Evolutionary conservation across 2,329 filamentous ascomycete species (phyloP).

Genomic region (Cordyceps javanica): DNA sequence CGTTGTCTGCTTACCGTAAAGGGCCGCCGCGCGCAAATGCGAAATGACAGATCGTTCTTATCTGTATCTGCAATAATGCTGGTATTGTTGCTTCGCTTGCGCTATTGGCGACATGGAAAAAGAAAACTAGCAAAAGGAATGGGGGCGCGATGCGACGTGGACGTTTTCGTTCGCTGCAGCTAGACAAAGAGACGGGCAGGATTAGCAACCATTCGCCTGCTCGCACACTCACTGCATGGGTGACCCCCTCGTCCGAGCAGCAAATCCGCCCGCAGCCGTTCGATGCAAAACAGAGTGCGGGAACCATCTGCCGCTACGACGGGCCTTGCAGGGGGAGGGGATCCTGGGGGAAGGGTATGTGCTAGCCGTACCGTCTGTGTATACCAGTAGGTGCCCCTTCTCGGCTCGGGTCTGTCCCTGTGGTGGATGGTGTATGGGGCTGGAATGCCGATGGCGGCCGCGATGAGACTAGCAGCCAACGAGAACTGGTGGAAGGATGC

Average conservation of each 20-base stretch:
- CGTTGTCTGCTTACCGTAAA: background rate
- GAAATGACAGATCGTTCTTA: slow-evolving; percentile 3
- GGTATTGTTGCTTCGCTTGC: background rate
- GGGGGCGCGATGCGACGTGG: slow-evolving; percentile 1
- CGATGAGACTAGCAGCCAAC: background rate
- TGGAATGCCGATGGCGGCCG: background rate
- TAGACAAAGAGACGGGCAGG: slow-evolving; percentile 6
- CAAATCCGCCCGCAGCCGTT: background rate
- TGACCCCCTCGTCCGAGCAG: background rate
- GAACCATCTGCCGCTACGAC: slow-evolving; percentile 8
- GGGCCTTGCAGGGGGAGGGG: background rate
- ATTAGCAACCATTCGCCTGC: background rate
- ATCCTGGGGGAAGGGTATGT: background rate
- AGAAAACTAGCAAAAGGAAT: background rate
- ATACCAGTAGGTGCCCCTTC: no score
- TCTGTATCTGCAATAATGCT: slow-evolving; percentile 1
- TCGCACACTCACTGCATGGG: background rate
- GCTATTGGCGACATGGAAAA: background rate
- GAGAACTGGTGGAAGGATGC: background rate
- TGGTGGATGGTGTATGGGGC: background rate
- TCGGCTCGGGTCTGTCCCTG: background rate
- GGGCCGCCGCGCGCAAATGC: background rate
- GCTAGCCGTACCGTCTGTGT: background rate
- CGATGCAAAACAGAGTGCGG: slow-evolving; percentile 6
- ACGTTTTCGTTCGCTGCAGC: slow-evolving; percentile 8